phyloP scores from a whole-genome alignment of 495 filamentous ascomycete species.

The Aspergillus carlsbadensis region DNA sequence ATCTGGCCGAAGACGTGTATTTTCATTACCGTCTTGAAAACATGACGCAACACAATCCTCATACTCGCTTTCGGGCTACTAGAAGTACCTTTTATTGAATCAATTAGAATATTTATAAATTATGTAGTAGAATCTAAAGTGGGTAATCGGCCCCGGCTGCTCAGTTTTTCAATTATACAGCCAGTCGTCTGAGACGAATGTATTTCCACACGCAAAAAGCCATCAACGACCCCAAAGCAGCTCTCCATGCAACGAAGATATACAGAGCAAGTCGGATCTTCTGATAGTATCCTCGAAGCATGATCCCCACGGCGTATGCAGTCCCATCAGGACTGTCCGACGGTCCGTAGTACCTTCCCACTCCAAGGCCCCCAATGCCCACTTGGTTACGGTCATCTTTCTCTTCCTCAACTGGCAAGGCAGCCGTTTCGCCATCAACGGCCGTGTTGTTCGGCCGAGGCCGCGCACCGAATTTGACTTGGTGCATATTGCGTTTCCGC shows the following conservation, averaged over 20 bases:
- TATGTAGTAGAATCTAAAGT: too few relatives aligned
- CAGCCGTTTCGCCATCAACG: conserved; percentile 42
- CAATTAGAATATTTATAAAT: too few relatives aligned
- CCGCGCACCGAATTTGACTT: conserved; percentile 35
- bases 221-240: conserved; percentile 32
- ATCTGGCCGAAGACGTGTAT: too few relatives aligned
- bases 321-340: conserved; percentile 27
- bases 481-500: conserved; percentile 52
- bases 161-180: too few relatives aligned
- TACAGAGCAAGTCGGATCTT: conserved; percentile 59
- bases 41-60: too few relatives aligned
- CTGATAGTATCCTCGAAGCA: conserved; percentile 72
- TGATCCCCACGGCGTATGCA: conserved; percentile 54
- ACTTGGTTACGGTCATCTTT: conserved; percentile 41
- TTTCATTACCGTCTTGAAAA: too few relatives aligned
- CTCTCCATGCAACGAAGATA: conserved; percentile 44
- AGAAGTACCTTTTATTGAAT: too few relatives aligned
- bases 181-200: conserved; percentile 19
- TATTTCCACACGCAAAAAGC: conserved; percentile 33
- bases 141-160: too few relatives aligned
- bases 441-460: conserved; percentile 39
- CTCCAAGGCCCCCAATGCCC: conserved; percentile 46
- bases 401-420: conserved; percentile 31
- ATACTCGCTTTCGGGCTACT: too few relatives aligned
- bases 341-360: conserved; percentile 43